Percentiles rank a stretch among this genome's conserved stretches.
These are phyloP conservation scores for Albizia julibrissin DNA, from an alignment of 306 rosid genomes.

Conservation along the genomic window DNA sequence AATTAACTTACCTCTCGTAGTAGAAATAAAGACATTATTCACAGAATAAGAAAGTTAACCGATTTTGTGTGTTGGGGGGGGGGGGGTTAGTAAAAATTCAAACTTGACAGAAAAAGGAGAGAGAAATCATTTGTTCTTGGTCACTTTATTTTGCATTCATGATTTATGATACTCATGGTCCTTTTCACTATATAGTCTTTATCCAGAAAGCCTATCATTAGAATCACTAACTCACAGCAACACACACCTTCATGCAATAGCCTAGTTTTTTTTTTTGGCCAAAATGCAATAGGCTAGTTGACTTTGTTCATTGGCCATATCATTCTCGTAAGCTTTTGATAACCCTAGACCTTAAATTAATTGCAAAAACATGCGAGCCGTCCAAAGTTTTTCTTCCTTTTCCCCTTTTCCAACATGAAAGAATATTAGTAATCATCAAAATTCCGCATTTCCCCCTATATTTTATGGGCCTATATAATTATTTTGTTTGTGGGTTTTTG, in stretches of 20 bases:
- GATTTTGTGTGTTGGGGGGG: not conserved
- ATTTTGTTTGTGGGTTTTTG: constrained; percentile 23
- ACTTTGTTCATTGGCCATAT: constrained; percentile 39
- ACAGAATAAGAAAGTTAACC: not conserved
- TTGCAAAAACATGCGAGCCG: constrained; percentile 4
- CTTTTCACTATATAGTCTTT: constrained; percentile 24
- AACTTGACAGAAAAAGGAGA: not conserved
- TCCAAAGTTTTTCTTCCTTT: constrained; percentile 28
- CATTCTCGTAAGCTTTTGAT: constrained; percentile 19
- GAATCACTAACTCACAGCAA: constrained; percentile 39
- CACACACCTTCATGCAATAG: constrained; percentile 41
- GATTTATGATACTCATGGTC: constrained; percentile 23
- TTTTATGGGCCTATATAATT: constrained; percentile 12
- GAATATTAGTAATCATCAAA: not conserved
- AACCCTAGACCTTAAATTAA: constrained; percentile 27
- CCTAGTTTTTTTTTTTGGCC: too few relatives aligned
- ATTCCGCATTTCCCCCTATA: not conserved
- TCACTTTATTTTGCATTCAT: constrained; percentile 44
- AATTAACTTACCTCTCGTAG: too few relatives aligned
- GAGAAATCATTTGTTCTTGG: constrained; percentile 49
- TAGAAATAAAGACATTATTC: constrained; percentile 10
- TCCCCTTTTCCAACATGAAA: constrained; percentile 31
- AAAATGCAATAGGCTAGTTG: constrained; percentile 44
- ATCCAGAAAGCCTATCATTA: constrained; percentile 45
- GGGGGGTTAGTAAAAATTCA: not conserved